phyloP scores from a whole-genome alignment of 495 filamentous ascomycete species.

The Gamarada debralockiae region DNA sequence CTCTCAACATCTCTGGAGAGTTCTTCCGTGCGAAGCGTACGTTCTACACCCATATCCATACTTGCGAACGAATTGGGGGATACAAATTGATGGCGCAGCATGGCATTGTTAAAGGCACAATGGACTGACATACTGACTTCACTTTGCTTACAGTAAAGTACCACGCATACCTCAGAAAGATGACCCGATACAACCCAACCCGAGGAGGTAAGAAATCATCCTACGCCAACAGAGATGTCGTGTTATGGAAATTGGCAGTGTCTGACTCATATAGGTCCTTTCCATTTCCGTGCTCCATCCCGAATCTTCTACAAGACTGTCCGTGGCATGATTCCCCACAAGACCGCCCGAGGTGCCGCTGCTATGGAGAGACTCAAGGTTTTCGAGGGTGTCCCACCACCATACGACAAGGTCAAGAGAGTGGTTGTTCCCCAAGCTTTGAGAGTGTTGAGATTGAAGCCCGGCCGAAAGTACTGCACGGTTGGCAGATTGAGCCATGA shows the following conservation, averaged over 20 bases:
- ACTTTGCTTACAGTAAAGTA: constrained; percentile 83
- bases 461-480: constrained; percentile 99
- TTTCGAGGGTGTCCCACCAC: constrained; percentile 98
- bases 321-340: constrained; percentile 99
- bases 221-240: constrained; percentile 13
- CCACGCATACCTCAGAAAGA: constrained; percentile 98
- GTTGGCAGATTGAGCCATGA: constrained; percentile 96
- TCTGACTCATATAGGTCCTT: constrained; percentile 66
- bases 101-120: neutral
- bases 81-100: constrained; percentile 6
- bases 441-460: constrained; percentile 89
- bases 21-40: constrained; percentile 99
- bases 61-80: constrained; percentile 9
- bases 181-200: constrained; percentile 98
- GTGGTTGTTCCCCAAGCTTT: constrained; percentile 98
- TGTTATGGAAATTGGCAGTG: neutral
- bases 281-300: constrained; percentile 98
- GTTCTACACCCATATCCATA: constrained; percentile 37
- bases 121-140: constrained; percentile 29
- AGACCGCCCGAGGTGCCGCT: constrained; percentile 94
- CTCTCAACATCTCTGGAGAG: constrained; percentile 99
- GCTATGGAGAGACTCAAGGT: constrained; percentile 98
- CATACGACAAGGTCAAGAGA: constrained; percentile 99
- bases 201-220: constrained; percentile 71
- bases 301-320: constrained; percentile 99